phyloP scores from a whole-genome alignment of 2,329 filamentous ascomycete species.

The Fusarium stilboides region DNA sequence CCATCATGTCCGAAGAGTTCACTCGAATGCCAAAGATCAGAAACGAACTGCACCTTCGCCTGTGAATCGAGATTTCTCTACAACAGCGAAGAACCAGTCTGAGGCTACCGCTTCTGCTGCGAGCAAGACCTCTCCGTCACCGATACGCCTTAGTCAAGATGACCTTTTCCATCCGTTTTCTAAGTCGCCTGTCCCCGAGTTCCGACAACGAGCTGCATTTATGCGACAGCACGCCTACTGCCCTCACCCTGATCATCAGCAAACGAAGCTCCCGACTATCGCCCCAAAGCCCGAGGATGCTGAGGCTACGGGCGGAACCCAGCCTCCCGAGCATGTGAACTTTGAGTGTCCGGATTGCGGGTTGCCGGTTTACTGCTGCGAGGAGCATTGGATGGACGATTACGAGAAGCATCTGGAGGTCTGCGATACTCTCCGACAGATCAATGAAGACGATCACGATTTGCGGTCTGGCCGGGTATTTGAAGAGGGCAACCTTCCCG shows the following conservation, averaged over 20 bases:
- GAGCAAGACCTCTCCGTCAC: conserved; percentile 42
- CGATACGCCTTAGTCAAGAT: conserved; percentile 72
- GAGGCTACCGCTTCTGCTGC: conserved; percentile 50
- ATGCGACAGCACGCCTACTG: conserved; percentile 96
- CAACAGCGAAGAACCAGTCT: conserved; percentile 45
- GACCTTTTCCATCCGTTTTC: conserved; percentile 96
- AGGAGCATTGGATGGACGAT: conserved; percentile 96
- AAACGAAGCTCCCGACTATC: conserved; percentile 77
- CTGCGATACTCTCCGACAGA: conserved; percentile 90
- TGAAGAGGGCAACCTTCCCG: conserved; percentile 93
- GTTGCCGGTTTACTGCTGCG: conserved; percentile 91
- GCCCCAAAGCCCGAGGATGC: conserved; percentile 74
- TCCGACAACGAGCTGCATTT: conserved; percentile 88
- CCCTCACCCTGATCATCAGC: conserved; percentile 88
- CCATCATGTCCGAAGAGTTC: conserved; percentile 51
- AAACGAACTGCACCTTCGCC: conserved; percentile 37
- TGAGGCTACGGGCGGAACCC: conserved; percentile 67
- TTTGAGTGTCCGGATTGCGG: conserved; percentile 98
- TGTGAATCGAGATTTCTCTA: conserved; percentile 52
- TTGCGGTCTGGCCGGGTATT: conserved; percentile 91
- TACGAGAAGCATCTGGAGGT: conserved; percentile 94
- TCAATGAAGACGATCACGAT: conserved; percentile 99
- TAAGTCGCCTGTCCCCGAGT: conserved; percentile 88
- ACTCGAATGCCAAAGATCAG: conserved; percentile 49
- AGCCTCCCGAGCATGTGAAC: conserved; percentile 84